Conservation (phyloP, 192 early-diverging fungal genomes). For the Coemansia sp. region DNA sequence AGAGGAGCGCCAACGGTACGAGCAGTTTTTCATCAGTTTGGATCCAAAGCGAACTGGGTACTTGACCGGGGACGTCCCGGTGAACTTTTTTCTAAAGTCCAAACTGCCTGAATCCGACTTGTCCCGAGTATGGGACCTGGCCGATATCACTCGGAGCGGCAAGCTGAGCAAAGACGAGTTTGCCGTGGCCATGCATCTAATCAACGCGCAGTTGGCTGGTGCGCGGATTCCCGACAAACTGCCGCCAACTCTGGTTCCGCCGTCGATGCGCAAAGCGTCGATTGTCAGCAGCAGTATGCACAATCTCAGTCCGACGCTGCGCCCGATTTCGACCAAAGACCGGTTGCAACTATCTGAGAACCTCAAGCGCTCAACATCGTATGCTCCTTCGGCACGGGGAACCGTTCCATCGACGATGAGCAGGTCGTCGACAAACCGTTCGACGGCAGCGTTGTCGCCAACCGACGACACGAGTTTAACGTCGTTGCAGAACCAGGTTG, state of each 20-base stretch:
- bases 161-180: constrained; percentile 70
- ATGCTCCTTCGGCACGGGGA: constrained; percentile 16
- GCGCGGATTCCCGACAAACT: constrained; percentile 54
- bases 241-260: constrained; percentile 50
- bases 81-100: constrained; percentile 78
- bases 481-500: constrained; percentile 36
- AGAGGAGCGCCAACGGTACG: constrained; percentile 73
- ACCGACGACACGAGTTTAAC: constrained; percentile 28
- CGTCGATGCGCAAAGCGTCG: constrained; percentile 40
- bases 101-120: constrained; percentile 64
- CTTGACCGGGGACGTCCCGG: constrained; percentile 71
- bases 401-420: constrained; percentile 17
- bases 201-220: constrained; percentile 61
- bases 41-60: constrained; percentile 64
- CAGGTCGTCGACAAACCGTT: constrained; percentile 26
- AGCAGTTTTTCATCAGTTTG: constrained; percentile 72
- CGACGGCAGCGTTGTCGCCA: constrained; percentile 28
- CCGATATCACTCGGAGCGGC: constrained; percentile 63
- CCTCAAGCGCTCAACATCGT: constrained; percentile 38
- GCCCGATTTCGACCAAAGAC: constrained; percentile 23
- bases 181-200: constrained; percentile 79
- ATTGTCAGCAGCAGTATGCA: constrained; percentile 39
- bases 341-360: constrained; percentile 20
- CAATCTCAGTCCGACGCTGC: constrained; percentile 34
- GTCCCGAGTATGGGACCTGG: constrained; percentile 80